phyloP scores from a whole-genome alignment of 2,329 filamentous ascomycete genomes.

The Fusarium circinatum region DNA sequence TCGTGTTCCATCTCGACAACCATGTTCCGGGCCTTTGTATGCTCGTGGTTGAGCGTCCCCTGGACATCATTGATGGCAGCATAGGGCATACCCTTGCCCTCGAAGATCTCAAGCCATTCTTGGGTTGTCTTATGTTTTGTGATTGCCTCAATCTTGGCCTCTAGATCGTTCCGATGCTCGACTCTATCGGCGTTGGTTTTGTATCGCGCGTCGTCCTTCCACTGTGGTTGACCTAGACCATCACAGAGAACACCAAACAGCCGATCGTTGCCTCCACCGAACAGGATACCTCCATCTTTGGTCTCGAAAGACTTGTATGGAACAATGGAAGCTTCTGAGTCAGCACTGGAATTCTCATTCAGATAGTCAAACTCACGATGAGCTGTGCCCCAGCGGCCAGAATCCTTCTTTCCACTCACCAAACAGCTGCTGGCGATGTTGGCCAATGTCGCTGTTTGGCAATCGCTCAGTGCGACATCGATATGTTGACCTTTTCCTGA shows the following conservation, averaged over 20 bases:
- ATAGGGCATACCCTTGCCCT: constrained; percentile 92
- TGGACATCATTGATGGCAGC: constrained; percentile 95
- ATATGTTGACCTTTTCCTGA: constrained; percentile 90
- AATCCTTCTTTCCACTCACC: constrained; percentile 87
- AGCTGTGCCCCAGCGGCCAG: constrained; percentile 93
- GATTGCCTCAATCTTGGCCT: constrained; percentile 79
- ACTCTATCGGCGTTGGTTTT: constrained; percentile 71
- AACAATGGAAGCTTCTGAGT: constrained; percentile 83
- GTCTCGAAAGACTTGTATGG: constrained; percentile 89
- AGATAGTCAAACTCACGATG: constrained; percentile 72
- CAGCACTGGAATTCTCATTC: neutral
- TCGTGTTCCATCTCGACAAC: constrained; percentile 87
- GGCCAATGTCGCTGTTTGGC: constrained; percentile 92
- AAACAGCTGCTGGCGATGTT: constrained; percentile 95
- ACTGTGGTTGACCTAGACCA: constrained; percentile 66
- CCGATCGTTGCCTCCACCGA: constrained; percentile 78
- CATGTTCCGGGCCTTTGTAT: constrained; percentile 88
- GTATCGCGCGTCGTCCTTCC: constrained; percentile 69
- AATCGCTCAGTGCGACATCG: constrained; percentile 90
- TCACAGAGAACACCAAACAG: constrained; percentile 74
- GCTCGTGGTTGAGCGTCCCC: constrained; percentile 82
- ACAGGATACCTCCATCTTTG: constrained; percentile 74
- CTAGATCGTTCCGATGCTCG: constrained; percentile 78
- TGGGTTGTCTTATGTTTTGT: constrained; percentile 82
- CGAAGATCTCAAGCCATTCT: constrained; percentile 87